These are phyloP conservation scores for Monoraphidium neglectum DNA, from an alignment of 139 green algal genomes.

Conservation along the genomic window DNA sequence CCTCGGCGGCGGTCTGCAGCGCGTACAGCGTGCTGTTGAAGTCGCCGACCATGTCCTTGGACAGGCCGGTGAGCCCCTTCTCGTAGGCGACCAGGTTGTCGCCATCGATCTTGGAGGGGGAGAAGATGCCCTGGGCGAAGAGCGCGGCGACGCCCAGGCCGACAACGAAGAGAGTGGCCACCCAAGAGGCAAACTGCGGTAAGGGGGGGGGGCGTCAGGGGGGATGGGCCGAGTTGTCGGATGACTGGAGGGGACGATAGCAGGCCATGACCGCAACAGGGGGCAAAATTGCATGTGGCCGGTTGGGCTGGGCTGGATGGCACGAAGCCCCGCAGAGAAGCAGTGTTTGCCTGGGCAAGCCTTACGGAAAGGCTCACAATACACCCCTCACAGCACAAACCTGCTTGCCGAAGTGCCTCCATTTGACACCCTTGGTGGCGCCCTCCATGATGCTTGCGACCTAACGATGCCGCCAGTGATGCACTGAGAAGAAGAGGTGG, in stretches of 20 bases:
- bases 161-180: conserved; percentile 44
- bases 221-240: too few relatives aligned
- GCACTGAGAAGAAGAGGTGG: conserved; percentile 18
- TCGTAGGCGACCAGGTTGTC: conserved; percentile 14
- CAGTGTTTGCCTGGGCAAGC: too few relatives aligned
- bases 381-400: too few relatives aligned
- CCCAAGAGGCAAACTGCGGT: conserved; percentile 45
- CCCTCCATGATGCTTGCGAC: conserved; percentile 51
- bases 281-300: too few relatives aligned
- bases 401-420: conserved; percentile 42
- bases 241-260: too few relatives aligned
- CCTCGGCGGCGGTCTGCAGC: background rate
- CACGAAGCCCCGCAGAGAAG: too few relatives aligned
- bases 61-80: background rate
- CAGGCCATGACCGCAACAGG: too few relatives aligned
- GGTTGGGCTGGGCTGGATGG: too few relatives aligned
- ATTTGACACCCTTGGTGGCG: conserved; percentile 52
- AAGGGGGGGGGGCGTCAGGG: too few relatives aligned
- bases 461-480: conserved; percentile 53
- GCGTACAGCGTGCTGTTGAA: conserved; percentile 17
- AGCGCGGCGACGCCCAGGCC: conserved; percentile 37
- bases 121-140: conserved; percentile 47
- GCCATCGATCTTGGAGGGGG: conserved; percentile 24
- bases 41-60: background rate
- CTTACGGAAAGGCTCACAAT: too few relatives aligned